These are phyloP conservation scores for Plasmodium fragile DNA, from an alignment of 169 alveolate genomes.

Conservation along the genomic window DNA sequence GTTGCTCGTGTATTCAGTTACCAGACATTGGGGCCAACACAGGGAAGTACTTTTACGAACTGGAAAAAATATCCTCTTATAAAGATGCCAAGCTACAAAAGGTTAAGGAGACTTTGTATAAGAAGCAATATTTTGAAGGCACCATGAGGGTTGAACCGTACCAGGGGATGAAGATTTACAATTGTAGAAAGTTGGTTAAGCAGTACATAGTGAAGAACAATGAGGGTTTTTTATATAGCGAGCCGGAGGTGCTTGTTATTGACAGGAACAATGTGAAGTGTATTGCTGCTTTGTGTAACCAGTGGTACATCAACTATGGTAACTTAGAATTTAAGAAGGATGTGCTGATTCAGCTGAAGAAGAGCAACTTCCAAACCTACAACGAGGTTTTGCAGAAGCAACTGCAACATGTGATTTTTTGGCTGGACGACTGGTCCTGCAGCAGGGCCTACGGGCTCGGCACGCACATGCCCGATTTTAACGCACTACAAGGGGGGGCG, in stretches of 20 bases:
- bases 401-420: slow-evolving; percentile 90
- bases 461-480: slow-evolving; percentile 96
- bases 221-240: slow-evolving; percentile 93
- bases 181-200: slow-evolving; percentile 85
- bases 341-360: slow-evolving; percentile 92
- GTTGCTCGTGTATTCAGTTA: slow-evolving; percentile 93
- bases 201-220: slow-evolving; percentile 81
- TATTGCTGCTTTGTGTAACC: slow-evolving; percentile 96
- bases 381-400: slow-evolving; percentile 89
- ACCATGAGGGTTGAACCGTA: slow-evolving; percentile 93
- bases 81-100: slow-evolving; percentile 95
- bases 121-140: slow-evolving; percentile 98
- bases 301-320: slow-evolving; percentile 98
- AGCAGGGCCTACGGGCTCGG: slow-evolving; percentile 99
- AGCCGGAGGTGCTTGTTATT: slow-evolving; percentile 97
- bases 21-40: slow-evolving; percentile 90
- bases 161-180: slow-evolving; percentile 91
- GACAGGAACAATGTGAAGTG: slow-evolving; percentile 97
- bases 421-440: slow-evolving; percentile 97
- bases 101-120: slow-evolving; percentile 96
- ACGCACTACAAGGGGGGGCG: not conserved
- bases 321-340: slow-evolving; percentile 95
- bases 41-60: slow-evolving; percentile 86
- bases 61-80: slow-evolving; percentile 91
- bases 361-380: slow-evolving; percentile 83